phyloP scores from a whole-genome alignment of 805 yeast species.

The Pichia occidentalis region DNA sequence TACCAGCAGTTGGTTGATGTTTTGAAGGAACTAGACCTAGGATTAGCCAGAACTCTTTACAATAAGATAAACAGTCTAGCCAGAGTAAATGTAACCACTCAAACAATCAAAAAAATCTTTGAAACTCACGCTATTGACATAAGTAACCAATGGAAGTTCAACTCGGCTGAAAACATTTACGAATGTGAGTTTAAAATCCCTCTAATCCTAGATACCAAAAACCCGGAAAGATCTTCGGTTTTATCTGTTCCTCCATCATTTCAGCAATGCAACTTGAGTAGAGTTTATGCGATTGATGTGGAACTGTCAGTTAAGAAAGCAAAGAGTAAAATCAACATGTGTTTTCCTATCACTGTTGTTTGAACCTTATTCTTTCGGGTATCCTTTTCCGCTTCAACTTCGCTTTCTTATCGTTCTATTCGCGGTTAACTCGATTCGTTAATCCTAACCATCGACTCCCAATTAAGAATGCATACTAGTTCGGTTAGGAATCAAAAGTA shows the following conservation, averaged over 20 bases:
- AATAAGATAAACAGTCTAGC: constrained; percentile 11
- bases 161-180: constrained; percentile 1
- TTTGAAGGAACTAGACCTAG: constrained; percentile 12
- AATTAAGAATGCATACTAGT: too few species aligned
- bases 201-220: constrained; percentile 5
- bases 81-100: background rate
- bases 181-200: constrained; percentile 11
- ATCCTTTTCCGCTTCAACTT: too few species aligned
- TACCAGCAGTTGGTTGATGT: constrained; percentile 8
- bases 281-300: constrained; percentile 13
- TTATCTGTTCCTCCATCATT: constrained; percentile 15
- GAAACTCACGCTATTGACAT: constrained; percentile 7
- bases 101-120: constrained; percentile 12
- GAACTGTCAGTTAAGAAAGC: constrained; percentile 12
- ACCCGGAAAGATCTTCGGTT: constrained; percentile 3
- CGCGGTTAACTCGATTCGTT: too few species aligned
- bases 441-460: too few species aligned
- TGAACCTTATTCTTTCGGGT: constrained; percentile 1
- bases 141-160: constrained; percentile 12
- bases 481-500: too few species aligned
- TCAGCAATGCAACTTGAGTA: constrained; percentile 15
- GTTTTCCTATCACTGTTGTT: constrained; percentile 13
- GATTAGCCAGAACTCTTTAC: constrained; percentile 12
- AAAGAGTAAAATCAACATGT: constrained; percentile 6
- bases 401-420: too few species aligned